Conservation (phyloP, 208 protist species). For the Blastocrithidia nonstop region DNA sequence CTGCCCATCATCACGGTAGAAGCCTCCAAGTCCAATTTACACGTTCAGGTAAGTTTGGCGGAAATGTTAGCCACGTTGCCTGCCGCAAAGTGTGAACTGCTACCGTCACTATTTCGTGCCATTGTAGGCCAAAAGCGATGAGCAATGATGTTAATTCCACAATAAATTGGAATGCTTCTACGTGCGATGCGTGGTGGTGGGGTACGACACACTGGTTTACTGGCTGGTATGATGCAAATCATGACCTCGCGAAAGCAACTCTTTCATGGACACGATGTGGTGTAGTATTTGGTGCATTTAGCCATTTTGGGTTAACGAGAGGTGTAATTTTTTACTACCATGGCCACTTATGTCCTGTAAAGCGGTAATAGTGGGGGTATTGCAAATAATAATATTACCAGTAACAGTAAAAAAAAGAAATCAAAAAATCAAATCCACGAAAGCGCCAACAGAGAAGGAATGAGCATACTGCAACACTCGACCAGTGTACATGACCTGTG, state of each 20-base stretch:
- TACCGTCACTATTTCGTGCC: slow-evolving; percentile 35
- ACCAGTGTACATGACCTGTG: slow-evolving; percentile 63
- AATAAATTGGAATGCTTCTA: slow-evolving; percentile 29
- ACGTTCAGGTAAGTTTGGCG: slow-evolving; percentile 38
- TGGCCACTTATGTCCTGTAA: slow-evolving; percentile 40
- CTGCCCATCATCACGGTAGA: slow-evolving; percentile 45
- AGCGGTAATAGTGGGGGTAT: background rate
- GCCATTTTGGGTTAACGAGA: slow-evolving; percentile 48
- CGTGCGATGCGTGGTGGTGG: slow-evolving; percentile 28
- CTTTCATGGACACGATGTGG: slow-evolving; percentile 28
- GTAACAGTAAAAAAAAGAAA: background rate
- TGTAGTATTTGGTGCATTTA: slow-evolving; percentile 34
- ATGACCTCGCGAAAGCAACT: slow-evolving; percentile 18
- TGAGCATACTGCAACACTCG: slow-evolving; percentile 10
- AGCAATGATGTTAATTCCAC: slow-evolving; percentile 20
- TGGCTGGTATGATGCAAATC: slow-evolving; percentile 43
- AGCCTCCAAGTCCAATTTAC: slow-evolving; percentile 27
- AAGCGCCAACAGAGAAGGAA: background rate
- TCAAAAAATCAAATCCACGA: background rate
- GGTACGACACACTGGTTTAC: slow-evolving; percentile 15
- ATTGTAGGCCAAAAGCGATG: slow-evolving; percentile 27
- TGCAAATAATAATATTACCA: background rate
- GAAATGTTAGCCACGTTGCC: slow-evolving; percentile 29
- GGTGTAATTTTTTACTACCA: slow-evolving; percentile 52
- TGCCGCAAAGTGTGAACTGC: slow-evolving; percentile 16